Percentiles rank a stretch among this genome's conserved stretches.
These are phyloP conservation scores for Diaporthe sp. DNA, from an alignment of 2,329 filamentous ascomycete species.

Conservation along the genomic window DNA sequence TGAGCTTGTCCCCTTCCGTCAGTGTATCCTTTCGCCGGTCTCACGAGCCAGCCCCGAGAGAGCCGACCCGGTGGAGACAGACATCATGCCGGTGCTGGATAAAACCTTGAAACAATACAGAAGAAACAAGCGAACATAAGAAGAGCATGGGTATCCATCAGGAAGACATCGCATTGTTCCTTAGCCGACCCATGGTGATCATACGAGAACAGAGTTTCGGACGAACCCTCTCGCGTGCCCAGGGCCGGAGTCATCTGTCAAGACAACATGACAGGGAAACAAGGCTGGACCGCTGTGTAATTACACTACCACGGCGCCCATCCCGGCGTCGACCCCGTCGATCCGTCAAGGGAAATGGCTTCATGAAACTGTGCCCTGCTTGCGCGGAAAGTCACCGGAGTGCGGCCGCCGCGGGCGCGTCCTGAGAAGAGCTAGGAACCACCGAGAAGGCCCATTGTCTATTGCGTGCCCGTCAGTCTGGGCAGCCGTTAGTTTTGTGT, in stretches of 20 bases:
- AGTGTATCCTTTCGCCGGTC: neutral
- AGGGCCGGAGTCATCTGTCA: neutral
- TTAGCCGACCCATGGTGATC: conserved; percentile 24
- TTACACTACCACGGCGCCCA: neutral
- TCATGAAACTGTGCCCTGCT: conserved; percentile 16
- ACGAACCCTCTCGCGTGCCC: conserved; percentile 23
- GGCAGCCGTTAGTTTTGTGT: neutral
- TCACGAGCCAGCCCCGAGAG: neutral
- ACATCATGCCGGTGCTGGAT: conserved; percentile 2
- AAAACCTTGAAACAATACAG: conserved; percentile 4
- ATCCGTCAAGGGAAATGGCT: neutral
- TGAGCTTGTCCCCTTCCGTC: neutral
- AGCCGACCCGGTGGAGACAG: neutral
- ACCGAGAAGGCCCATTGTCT: neutral
- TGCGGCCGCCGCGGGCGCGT: conserved; percentile 23
- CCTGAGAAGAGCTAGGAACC: neutral
- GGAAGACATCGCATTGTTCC: conserved; percentile 3
- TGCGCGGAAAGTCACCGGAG: neutral
- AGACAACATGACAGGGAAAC: neutral
- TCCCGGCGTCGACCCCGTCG: neutral
- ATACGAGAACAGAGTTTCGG: conserved; percentile 30
- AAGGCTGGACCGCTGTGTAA: neutral
- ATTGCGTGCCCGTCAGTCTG: neutral
- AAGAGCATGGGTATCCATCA: neutral
- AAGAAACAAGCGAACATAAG: conserved; percentile 13